Evolutionary conservation across 2,329 filamentous ascomycete genomes (phyloP).

Genomic region (Sporothrix brunneoviolacea): DNA sequence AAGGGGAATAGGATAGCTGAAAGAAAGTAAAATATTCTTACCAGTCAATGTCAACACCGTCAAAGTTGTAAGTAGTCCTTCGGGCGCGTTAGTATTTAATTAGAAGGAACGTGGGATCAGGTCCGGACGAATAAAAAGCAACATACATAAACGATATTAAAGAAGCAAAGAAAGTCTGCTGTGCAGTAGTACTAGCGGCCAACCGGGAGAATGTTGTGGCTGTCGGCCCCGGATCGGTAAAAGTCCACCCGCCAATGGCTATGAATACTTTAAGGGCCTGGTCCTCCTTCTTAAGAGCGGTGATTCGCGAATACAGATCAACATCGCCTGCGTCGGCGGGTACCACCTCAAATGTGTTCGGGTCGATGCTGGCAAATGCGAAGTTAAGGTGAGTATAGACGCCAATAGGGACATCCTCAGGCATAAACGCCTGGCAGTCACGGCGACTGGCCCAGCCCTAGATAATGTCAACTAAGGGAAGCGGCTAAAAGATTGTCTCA

Average conservation of each 20-base stretch:
- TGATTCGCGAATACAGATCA: slow-evolving; percentile 27
- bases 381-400: slow-evolving; percentile 28
- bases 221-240: slow-evolving; percentile 17
- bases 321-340: slow-evolving; percentile 23
- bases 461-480: no score
- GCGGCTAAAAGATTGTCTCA: no score
- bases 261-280: slow-evolving; percentile 25
- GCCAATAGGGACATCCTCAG: slow-evolving; percentile 21
- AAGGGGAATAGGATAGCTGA: no score
- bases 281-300: slow-evolving; percentile 24
- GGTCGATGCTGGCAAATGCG: slow-evolving; percentile 26
- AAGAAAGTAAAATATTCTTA: no score
- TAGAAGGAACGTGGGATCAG: no score
- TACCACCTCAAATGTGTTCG: slow-evolving; percentile 16
- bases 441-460: slow-evolving; percentile 26
- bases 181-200: slow-evolving; percentile 8
- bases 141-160: slow-evolving; percentile 18
- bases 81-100: no score
- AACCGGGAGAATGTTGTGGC: slow-evolving; percentile 14
- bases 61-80: slow-evolving; percentile 2
- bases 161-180: slow-evolving; percentile 16
- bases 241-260: slow-evolving; percentile 37
- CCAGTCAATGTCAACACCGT: slow-evolving; percentile 15
- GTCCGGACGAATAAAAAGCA: no score
- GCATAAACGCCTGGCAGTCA: slow-evolving; percentile 21